Percentiles rank a stretch among this genome's conserved stretches.
These are phyloP conservation scores for Aschersonia sp. DNA, from an alignment of 2,329 filamentous ascomycete genomes.

Conservation along the genomic window DNA sequence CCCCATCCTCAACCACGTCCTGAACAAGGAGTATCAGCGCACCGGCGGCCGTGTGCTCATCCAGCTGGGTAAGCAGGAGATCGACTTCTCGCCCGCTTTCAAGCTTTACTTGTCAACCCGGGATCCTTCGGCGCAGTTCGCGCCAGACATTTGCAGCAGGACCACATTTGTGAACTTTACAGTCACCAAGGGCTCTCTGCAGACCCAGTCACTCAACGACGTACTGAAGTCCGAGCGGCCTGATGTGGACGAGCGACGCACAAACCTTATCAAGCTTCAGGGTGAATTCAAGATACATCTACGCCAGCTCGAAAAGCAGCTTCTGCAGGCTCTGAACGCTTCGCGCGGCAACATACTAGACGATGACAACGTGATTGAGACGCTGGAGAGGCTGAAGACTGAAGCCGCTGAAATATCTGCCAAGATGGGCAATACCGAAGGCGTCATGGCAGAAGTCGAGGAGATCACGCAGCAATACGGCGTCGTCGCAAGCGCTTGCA, in stretches of 20 bases:
- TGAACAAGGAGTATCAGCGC: conserved; percentile 99
- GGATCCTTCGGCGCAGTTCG: conserved; percentile 89
- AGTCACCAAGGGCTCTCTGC: conserved; percentile 94
- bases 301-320: conserved; percentile 82
- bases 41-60: conserved; percentile 96
- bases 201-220: conserved; percentile 94
- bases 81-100: conserved; percentile 96
- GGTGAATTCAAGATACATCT: conserved; percentile 99
- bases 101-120: conserved; percentile 88
- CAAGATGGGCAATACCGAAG: conserved; percentile 94
- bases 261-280: conserved; percentile 96
- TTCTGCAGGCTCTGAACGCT: conserved; percentile 91
- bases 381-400: conserved; percentile 92
- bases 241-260: conserved; percentile 89
- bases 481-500: conserved; percentile 86
- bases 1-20: conserved; percentile 91
- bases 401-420: conserved; percentile 90
- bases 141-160: conserved; percentile 93
- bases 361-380: conserved; percentile 96
- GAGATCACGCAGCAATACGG: conserved; percentile 91
- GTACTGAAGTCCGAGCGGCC: conserved; percentile 95
- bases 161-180: conserved; percentile 99
- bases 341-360: conserved; percentile 96
- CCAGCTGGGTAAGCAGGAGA: conserved; percentile 95
- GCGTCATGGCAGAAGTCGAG: conserved; percentile 96